Conservation (phyloP, 257 asterid genomes). For the Coffea canephora region DNA sequence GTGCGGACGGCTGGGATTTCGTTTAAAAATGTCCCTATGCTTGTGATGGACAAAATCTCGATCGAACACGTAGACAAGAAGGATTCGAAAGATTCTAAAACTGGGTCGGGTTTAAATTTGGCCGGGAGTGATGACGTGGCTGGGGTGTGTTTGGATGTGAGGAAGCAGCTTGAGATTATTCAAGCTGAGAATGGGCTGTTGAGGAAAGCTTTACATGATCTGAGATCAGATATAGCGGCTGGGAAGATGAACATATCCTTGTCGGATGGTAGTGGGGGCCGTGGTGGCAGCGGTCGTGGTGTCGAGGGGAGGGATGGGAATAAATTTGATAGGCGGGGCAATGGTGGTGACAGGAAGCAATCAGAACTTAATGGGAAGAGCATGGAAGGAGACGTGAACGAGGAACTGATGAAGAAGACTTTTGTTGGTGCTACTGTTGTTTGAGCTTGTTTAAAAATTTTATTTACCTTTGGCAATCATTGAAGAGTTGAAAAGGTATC, state of each 20-base stretch:
- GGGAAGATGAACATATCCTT: slow-evolving; percentile 41
- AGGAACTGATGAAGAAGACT: slow-evolving; percentile 40
- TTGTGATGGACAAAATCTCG: slow-evolving; percentile 86
- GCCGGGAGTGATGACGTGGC: slow-evolving; percentile 40
- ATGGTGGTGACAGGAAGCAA: slow-evolving; percentile 28
- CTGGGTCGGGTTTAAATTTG: slow-evolving; percentile 22
- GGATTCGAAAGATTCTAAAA: slow-evolving; percentile 29
- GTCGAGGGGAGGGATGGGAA: slow-evolving; percentile 24
- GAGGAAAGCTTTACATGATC: slow-evolving; percentile 65
- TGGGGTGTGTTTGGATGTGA: slow-evolving; percentile 68
- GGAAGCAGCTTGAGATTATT: slow-evolving; percentile 64
- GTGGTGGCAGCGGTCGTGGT: slow-evolving; percentile 16
- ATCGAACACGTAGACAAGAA: slow-evolving; percentile 58
- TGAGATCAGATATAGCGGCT: slow-evolving; percentile 62
- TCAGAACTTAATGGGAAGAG: slow-evolving; percentile 23
- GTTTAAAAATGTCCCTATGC: slow-evolving; percentile 44
- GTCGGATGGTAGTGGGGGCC: slow-evolving; percentile 1
- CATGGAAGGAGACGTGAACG: slow-evolving; percentile 34
- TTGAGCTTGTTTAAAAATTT: slow-evolving; percentile 1
- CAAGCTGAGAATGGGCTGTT: slow-evolving; percentile 76
- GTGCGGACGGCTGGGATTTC: slow-evolving; percentile 38
- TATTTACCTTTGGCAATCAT: background rate
- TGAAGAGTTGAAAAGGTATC: background rate
- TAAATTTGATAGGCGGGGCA: slow-evolving; percentile 32
- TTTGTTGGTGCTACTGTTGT: slow-evolving; percentile 13